These are phyloP conservation scores for Claviceps sp. DNA, from an alignment of 2,329 filamentous ascomycete species.

Conservation along the genomic window DNA sequence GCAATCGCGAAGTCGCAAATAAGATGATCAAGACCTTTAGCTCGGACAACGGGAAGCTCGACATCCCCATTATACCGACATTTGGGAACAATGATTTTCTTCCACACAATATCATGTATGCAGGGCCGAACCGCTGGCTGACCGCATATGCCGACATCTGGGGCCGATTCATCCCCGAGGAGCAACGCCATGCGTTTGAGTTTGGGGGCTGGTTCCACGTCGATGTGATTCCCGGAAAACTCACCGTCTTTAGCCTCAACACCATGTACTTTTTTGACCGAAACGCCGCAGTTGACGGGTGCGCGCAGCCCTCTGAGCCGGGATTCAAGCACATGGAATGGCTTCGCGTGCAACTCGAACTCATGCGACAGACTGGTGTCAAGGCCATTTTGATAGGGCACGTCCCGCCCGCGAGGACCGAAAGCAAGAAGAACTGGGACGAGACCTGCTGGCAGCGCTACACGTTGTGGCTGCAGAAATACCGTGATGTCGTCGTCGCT, in stretches of 20 bases:
- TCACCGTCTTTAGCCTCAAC: constrained; percentile 89
- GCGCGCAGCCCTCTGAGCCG: constrained; percentile 62
- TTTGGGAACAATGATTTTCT: constrained; percentile 97
- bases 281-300: constrained; percentile 89
- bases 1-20: constrained; percentile 63
- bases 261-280: constrained; percentile 92
- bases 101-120: constrained; percentile 83
- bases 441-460: constrained; percentile 99
- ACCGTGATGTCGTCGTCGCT: constrained; percentile 74
- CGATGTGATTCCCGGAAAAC: constrained; percentile 73
- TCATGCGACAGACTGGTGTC: constrained; percentile 70
- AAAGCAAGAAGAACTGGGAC: constrained; percentile 80
- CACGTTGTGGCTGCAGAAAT: constrained; percentile 78
- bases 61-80: constrained; percentile 74
- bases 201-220: constrained; percentile 91
- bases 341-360: constrained; percentile 77
- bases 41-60: constrained; percentile 41
- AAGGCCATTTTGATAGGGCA: constrained; percentile 93
- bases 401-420: constrained; percentile 78
- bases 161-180: constrained; percentile 79
- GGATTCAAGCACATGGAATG: constrained; percentile 95
- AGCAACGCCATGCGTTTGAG: constrained; percentile 79
- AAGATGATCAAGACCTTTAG: constrained; percentile 67
- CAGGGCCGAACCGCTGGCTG: constrained; percentile 81
- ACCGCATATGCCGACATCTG: constrained; percentile 66